Conservation (phyloP, 768 basidiomycete species). For the Hericium rajendrae region DNA sequence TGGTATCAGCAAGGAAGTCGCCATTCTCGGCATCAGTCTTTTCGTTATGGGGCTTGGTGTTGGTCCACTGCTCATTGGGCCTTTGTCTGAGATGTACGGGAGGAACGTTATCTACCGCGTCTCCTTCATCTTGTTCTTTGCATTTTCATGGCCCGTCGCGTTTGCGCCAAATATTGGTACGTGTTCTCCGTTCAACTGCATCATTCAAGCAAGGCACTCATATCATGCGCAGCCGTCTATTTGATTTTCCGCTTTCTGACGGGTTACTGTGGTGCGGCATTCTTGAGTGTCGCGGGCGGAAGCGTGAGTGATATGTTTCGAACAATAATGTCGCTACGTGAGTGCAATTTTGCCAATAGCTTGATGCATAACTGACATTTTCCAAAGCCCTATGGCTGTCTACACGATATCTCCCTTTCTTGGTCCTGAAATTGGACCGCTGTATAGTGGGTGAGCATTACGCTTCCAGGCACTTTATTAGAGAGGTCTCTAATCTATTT, state of each 20-base stretch:
- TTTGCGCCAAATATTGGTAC: slow-evolving; percentile 60
- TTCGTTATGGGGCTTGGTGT: slow-evolving; percentile 29
- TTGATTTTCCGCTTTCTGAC: slow-evolving; percentile 52
- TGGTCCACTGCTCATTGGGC: slow-evolving; percentile 24
- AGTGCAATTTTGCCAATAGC: slow-evolving; percentile 14
- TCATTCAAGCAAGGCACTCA: background rate
- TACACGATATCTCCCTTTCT: slow-evolving; percentile 48
- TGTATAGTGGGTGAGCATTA: slow-evolving; percentile 47
- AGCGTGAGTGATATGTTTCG: slow-evolving; percentile 48
- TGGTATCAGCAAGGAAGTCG: slow-evolving; percentile 28
- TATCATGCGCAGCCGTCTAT: slow-evolving; percentile 34
- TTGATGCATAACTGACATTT: background rate
- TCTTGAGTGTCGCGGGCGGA: slow-evolving; percentile 55
- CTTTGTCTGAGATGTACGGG: slow-evolving; percentile 49
- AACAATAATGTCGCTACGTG: slow-evolving; percentile 52
- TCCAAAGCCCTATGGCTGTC: slow-evolving; percentile 40
- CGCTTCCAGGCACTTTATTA: background rate
- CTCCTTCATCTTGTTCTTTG: slow-evolving; percentile 52
- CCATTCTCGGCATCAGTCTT: slow-evolving; percentile 30
- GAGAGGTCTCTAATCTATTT: no score
- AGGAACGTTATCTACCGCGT: slow-evolving; percentile 52
- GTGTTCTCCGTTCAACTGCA: slow-evolving; percentile 11
- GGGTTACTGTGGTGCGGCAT: slow-evolving; percentile 47
- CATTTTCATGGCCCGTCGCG: slow-evolving; percentile 61
- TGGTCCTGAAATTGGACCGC: slow-evolving; percentile 47